Evolutionary conservation across 192 early-diverging fungal genomes (phyloP), one percentile per base, ranked within the genome.

Genomic region (Rhizoclosmatium sp.): DNA sequence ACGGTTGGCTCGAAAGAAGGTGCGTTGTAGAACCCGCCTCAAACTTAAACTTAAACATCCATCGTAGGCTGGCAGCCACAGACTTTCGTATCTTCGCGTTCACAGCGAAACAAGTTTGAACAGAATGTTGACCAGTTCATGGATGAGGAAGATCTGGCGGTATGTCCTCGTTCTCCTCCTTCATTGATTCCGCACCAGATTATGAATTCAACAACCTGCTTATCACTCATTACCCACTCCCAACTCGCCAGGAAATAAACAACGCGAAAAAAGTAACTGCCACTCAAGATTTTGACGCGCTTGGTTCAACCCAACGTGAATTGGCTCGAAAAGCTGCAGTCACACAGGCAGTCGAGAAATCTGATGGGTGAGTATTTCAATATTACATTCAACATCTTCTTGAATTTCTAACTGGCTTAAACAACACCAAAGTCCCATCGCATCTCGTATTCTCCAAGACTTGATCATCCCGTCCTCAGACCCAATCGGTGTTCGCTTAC

Each of bases 1-100:
- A 97, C 96, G 0, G 97, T 95, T 7, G 97, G 97, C 3, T 98
- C 97, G 10, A 96, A 97, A 88, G 94, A 97, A 83, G 96, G 96
- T 87, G 41, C 14, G 21, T 64, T 7, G 5, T 1, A 31, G 60
- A 47, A 39, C 54, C 51, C 9, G 51, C 16, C 5, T 49, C 41
- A 9, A 10, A 44, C 44, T 7, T 16, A 48, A 12, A 69, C 47
- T 54, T 45, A 58, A 14, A 12, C 1, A 10, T 4, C 42, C 64
- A 31, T 54, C 54, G 48, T 76, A 94, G 94, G 94, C 65, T 96
- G 94, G 94, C 66, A 87, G 59, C 95, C 95, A 0, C 83, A 85
- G 2, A 84, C 89, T 7, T 97, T 95, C 82, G 89, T 92, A 2
- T 96, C 96, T 1, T 94, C 93, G 5, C 88, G 95, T 47, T 80